These are phyloP conservation scores for Hyaloscypha bicolor DNA, from an alignment of 495 filamentous ascomycete genomes.

Conservation along the genomic window DNA sequence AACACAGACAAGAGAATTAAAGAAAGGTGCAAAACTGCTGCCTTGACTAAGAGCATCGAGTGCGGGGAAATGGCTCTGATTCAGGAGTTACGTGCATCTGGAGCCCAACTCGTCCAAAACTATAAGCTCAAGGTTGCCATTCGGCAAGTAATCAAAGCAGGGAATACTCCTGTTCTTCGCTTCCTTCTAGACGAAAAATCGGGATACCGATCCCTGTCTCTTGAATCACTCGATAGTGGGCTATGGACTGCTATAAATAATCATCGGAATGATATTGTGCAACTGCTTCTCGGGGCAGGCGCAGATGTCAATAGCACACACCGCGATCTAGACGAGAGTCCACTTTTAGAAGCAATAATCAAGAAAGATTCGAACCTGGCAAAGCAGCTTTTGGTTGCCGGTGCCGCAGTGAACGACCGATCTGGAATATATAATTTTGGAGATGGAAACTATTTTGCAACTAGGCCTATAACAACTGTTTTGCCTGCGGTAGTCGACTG, in stretches of 20 bases:
- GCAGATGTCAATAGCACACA: slow-evolving; percentile 13
- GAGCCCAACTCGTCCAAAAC: slow-evolving; percentile 4
- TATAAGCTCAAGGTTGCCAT: neutral
- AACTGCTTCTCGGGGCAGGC: slow-evolving; percentile 15
- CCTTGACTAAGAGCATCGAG: slow-evolving; percentile 11
- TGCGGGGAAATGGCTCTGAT: slow-evolving; percentile 11
- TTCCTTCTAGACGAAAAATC: slow-evolving; percentile 18
- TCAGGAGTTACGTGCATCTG: slow-evolving; percentile 1
- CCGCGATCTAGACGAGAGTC: neutral
- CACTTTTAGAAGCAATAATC: slow-evolving; percentile 9
- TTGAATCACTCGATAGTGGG: slow-evolving; percentile 13
- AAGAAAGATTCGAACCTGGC: slow-evolving; percentile 16
- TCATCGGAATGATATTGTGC: slow-evolving; percentile 14
- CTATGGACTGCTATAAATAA: slow-evolving; percentile 9
- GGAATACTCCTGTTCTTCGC: slow-evolving; percentile 15
- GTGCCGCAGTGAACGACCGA: slow-evolving; percentile 17
- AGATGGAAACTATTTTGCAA: too few species aligned
- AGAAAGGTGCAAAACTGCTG: slow-evolving; percentile 9
- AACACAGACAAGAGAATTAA: slow-evolving; percentile 1
- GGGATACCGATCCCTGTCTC: slow-evolving; percentile 2
- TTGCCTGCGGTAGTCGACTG: slow-evolving; percentile 16
- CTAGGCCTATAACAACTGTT: neutral
- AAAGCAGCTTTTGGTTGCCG: slow-evolving; percentile 8
- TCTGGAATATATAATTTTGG: too few species aligned
- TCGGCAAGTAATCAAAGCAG: neutral